phyloP scores from a whole-genome alignment of 352 stramenopile genomes.

The Phytophthora palmivora region DNA sequence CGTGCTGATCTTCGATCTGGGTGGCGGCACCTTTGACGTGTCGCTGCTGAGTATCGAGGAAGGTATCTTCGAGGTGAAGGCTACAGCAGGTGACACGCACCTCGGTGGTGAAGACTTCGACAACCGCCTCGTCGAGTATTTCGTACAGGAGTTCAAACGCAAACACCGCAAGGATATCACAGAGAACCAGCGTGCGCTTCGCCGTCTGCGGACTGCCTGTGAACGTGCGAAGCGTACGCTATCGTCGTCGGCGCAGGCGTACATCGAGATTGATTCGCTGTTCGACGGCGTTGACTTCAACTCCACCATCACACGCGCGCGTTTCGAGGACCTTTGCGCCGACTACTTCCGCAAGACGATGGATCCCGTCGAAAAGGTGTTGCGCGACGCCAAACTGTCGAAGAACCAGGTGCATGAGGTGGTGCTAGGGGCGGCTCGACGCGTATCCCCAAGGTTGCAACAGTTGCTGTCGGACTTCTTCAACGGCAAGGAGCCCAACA shows the following conservation, averaged over 20 bases:
- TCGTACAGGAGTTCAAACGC: conserved; percentile 92
- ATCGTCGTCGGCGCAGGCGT: conserved; percentile 91
- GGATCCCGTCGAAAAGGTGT: conserved; percentile 90
- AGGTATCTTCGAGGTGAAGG: conserved; percentile 97
- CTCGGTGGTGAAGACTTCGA: conserved; percentile 95
- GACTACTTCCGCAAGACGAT: conserved; percentile 94
- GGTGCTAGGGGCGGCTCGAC: conserved; percentile 79
- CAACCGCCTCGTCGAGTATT: conserved; percentile 94
- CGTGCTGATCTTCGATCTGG: conserved; percentile 97
- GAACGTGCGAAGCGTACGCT: conserved; percentile 96
- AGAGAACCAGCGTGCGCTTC: conserved; percentile 89
- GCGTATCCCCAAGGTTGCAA: conserved; percentile 79
- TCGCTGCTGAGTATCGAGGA: conserved; percentile 94
- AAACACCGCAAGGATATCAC: conserved; percentile 91
- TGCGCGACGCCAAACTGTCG: conserved; percentile 91
- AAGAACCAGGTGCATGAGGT: conserved; percentile 88
- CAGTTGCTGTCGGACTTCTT: conserved; percentile 72
- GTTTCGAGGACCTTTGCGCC: conserved; percentile 92
- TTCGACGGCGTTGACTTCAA: conserved; percentile 95
- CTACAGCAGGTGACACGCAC: conserved; percentile 94
- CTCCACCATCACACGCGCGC: conserved; percentile 90
- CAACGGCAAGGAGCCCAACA: conserved; percentile 76
- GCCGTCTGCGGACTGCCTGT: conserved; percentile 92
- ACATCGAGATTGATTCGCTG: conserved; percentile 95
- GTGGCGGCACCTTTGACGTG: conserved; percentile 95